These are phyloP conservation scores for Phytophthora capsici DNA, from an alignment of 352 stramenopile genomes.

Conservation along the genomic window DNA sequence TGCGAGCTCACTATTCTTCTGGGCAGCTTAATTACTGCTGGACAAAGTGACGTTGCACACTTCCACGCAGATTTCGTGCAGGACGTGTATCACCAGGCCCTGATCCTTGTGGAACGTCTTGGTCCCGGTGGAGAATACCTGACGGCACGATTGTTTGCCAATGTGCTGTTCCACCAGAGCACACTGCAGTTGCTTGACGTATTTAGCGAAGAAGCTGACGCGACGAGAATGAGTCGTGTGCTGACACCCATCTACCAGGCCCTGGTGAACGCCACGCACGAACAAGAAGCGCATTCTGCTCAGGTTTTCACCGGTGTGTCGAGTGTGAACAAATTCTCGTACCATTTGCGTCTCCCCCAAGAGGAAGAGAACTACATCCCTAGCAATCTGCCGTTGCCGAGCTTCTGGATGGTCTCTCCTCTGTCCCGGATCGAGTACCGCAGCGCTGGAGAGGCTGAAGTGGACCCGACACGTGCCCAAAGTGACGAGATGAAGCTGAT, in stretches of 20 bases:
- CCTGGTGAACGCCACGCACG: slow-evolving; percentile 57
- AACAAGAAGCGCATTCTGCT: slow-evolving; percentile 62
- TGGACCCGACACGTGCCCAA: slow-evolving; percentile 50
- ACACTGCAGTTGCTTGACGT: slow-evolving; percentile 49
- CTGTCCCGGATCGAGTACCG: slow-evolving; percentile 73
- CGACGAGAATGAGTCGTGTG: slow-evolving; percentile 52
- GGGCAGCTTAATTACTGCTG: slow-evolving; percentile 33
- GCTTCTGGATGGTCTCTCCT: slow-evolving; percentile 74
- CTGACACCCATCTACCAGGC: slow-evolving; percentile 75
- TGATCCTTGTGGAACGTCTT: slow-evolving; percentile 51
- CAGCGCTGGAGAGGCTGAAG: slow-evolving; percentile 25
- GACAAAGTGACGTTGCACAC: slow-evolving; percentile 3
- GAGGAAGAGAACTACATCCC: slow-evolving; percentile 56
- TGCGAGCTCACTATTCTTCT: slow-evolving; percentile 36
- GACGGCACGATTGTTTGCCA: slow-evolving; percentile 50
- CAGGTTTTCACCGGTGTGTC: slow-evolving; percentile 37
- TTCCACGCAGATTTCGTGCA: slow-evolving; percentile 36
- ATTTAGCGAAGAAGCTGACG: slow-evolving; percentile 52
- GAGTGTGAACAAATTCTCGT: slow-evolving; percentile 47
- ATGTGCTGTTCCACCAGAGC: slow-evolving; percentile 54
- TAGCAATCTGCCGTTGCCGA: slow-evolving; percentile 67
- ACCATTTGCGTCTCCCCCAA: slow-evolving; percentile 64
- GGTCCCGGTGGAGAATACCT: slow-evolving; percentile 57
- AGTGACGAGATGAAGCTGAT: slow-evolving; percentile 79
- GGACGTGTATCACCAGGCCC: slow-evolving; percentile 43